These are phyloP conservation scores for Solanum acaule DNA, from an alignment of 257 asterid species.

Conservation along the genomic window DNA sequence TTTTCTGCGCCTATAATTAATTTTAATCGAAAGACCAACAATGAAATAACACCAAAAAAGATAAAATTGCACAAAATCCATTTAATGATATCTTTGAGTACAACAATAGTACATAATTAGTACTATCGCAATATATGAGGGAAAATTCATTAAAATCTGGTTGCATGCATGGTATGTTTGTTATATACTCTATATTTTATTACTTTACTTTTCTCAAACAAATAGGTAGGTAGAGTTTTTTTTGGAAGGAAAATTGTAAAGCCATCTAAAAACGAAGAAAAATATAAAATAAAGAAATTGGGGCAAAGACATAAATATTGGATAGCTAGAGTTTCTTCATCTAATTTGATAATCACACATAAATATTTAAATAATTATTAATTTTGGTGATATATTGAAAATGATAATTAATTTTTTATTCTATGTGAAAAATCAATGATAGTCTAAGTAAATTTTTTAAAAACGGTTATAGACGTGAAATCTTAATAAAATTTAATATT, in stretches of 20 bases:
- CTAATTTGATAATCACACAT: neutral
- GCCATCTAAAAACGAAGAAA: neutral
- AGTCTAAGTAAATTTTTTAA: neutral
- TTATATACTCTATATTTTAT: too few species aligned
- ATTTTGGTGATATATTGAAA: neutral
- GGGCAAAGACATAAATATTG: neutral
- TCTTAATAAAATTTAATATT: too few species aligned
- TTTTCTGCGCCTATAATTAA: neutral
- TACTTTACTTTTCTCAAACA: neutral
- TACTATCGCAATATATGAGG: neutral
- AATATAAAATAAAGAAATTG: neutral
- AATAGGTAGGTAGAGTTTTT: neutral
- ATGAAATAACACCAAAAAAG: too few species aligned
- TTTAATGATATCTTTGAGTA: neutral
- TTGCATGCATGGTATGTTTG: neutral
- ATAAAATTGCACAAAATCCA: too few species aligned
- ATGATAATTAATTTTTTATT: too few species aligned
- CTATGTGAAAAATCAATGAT: neutral
- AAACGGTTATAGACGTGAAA: too few species aligned
- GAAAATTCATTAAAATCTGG: neutral
- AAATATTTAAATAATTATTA: too few species aligned
- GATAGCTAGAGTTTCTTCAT: neutral
- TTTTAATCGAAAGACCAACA: neutral
- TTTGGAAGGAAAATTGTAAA: neutral
- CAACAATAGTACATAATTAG: neutral